These are phyloP conservation scores for Musa troglodytarum DNA, from an alignment of 176 grass and related monocot genomes.

Conservation along the genomic window DNA sequence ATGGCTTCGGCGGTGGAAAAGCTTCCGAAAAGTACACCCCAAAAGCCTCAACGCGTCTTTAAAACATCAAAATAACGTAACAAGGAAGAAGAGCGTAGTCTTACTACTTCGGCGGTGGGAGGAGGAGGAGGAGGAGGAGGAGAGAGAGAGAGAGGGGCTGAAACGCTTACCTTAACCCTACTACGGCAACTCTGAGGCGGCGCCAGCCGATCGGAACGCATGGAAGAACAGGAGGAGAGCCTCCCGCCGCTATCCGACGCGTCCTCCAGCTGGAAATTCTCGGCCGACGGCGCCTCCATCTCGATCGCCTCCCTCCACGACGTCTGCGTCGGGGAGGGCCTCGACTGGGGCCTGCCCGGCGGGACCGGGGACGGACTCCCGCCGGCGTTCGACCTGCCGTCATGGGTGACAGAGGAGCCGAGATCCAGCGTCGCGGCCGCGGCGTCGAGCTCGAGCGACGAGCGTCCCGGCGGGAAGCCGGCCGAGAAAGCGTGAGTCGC, in stretches of 20 bases:
- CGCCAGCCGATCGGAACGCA: not conserved
- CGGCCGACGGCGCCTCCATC: no score
- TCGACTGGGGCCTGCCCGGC: not conserved
- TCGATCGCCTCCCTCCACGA: not conserved
- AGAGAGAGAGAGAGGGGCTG: not conserved
- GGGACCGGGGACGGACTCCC: not conserved
- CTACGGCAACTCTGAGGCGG: not conserved
- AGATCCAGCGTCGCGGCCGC: not conserved
- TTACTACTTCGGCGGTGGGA: no score
- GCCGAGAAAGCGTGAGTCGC: not conserved
- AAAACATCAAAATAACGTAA: no score
- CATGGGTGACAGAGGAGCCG: not conserved
- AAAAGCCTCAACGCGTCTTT: no score
- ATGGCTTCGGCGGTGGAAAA: no score
- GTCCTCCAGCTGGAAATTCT: not conserved
- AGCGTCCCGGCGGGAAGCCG: not conserved
- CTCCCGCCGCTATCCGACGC: not conserved
- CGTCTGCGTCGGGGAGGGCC: not conserved
- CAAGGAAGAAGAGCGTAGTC: no score
- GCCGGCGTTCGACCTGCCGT: no score
- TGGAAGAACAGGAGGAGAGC: not conserved
- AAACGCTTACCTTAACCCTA: not conserved
- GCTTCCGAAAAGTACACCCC: no score
- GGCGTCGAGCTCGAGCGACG: not conserved
- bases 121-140: not conserved